Evolutionary conservation across 352 stramenopile genomes (phyloP).

Genomic region (Globisporangium orthogonon): DNA sequence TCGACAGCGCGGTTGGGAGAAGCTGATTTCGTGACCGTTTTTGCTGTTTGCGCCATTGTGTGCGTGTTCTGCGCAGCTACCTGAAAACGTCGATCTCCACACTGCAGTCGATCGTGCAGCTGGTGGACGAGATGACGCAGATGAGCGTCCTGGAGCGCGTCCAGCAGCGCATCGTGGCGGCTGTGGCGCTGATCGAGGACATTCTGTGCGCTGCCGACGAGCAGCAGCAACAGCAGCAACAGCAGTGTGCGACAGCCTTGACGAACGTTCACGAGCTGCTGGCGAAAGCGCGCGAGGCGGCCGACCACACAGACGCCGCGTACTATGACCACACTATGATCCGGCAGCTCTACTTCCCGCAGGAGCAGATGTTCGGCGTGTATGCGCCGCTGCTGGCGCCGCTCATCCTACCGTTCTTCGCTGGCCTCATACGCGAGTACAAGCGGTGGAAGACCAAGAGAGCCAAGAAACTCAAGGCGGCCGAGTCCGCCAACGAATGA

Average conservation of each 20-base stretch:
- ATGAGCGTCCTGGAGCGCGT: constrained; percentile 68
- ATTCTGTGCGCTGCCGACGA: constrained; percentile 28
- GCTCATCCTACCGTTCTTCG: constrained; percentile 51
- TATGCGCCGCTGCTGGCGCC: constrained; percentile 57
- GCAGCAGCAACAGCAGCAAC: constrained; percentile 4
- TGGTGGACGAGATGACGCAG: constrained; percentile 64
- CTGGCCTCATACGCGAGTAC: constrained; percentile 42
- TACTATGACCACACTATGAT: constrained; percentile 75
- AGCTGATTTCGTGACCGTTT: too few relatives aligned
- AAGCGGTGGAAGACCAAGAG: constrained; percentile 43
- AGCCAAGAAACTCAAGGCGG: constrained; percentile 4
- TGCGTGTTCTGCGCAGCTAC: constrained; percentile 20
- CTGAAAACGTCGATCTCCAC: constrained; percentile 53
- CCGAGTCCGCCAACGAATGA: neutral
- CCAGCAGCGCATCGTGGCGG: constrained; percentile 40
- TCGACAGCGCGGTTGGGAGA: too few relatives aligned
- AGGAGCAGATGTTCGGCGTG: constrained; percentile 62
- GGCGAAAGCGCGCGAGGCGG: constrained; percentile 34
- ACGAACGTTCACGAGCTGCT: constrained; percentile 23
- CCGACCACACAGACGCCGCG: constrained; percentile 38
- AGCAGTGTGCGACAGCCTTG: constrained; percentile 15
- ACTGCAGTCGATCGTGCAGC: constrained; percentile 62
- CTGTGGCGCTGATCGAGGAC: constrained; percentile 41
- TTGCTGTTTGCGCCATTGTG: neutral
- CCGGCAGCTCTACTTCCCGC: constrained; percentile 62